Evolutionary conservation across 2,329 filamentous ascomycete species (phyloP), one percentile per base, ranked within the genome.

Genomic region (Diaporthe ampelina): DNA sequence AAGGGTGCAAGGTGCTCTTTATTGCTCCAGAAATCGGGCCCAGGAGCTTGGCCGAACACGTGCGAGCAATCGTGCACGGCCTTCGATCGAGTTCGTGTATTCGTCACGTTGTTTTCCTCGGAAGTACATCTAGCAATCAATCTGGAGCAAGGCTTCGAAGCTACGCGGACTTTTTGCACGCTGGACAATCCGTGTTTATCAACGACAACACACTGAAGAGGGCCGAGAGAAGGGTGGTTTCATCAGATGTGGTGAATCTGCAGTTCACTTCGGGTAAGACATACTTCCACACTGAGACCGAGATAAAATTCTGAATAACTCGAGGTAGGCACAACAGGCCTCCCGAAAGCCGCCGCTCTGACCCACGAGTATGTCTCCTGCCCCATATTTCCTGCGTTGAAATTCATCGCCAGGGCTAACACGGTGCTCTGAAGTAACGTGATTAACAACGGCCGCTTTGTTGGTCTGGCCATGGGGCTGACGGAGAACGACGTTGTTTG

Each of bases 391-490:
- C 11, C 58, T 26, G 15, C 19, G 6, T 13, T 2, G 4, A 45
- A 13, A 37, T 3, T 13, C 37, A 37, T 37, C 6, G 37, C 11
- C 10, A 26, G n/a, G 26, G 4, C 58, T 61, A 26, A 61, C 2
- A 43, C 19, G 7, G 2, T 19, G 26, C 26, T 43, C 9, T 59
- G 8, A 19, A 43, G 58, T 11, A 43, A 11, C 24, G 29, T 63
- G 24, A 63, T 63, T 4, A 63, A 63, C 24, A 45, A 63, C 8
- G 58, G 37, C 21, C 58, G 58, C 40, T 63, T 13, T 7, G 15
- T 94, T 68, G 92, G 92, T 2, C 90, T 92, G 76, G 85, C 91
- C 21, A 92, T 94, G 90, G 83, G 89, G 0, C 82, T 94, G 26
- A 92, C 90, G 0, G 82, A 87, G 1, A 77, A 88, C 0, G 92